Conservation (phyloP, 768 basidiomycete species). For the Astraeus odoratus region DNA sequence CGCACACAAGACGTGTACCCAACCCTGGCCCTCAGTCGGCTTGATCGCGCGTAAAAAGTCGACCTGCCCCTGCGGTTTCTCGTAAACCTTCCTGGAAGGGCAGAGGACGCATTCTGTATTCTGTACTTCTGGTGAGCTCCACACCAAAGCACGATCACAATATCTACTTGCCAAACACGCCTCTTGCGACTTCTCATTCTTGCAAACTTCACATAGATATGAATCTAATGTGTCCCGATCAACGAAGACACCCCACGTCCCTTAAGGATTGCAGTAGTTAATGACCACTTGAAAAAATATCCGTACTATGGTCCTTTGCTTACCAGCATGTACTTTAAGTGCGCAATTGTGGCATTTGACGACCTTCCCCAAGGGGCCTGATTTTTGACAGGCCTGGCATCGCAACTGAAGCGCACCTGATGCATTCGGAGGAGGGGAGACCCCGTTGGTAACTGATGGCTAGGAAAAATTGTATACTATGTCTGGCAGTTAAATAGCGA, state of each 20-base stretch:
- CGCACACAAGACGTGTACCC: slow-evolving; percentile 88
- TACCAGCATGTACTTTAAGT: slow-evolving; percentile 76
- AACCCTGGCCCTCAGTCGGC: slow-evolving; percentile 88
- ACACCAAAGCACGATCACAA: too few species aligned
- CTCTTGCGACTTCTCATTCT: slow-evolving; percentile 76
- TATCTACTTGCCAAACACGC: slow-evolving; percentile 60
- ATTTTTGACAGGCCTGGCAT: slow-evolving; percentile 70
- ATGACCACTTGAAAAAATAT: neutral
- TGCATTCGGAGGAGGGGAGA: slow-evolving; percentile 56
- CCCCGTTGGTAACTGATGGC: slow-evolving; percentile 37
- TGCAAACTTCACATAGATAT: slow-evolving; percentile 87
- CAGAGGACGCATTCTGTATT: slow-evolving; percentile 83
- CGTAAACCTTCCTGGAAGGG: slow-evolving; percentile 39
- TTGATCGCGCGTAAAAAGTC: slow-evolving; percentile 76
- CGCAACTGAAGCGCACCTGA: slow-evolving; percentile 53
- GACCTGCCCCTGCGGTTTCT: slow-evolving; percentile 38
- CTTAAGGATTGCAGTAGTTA: slow-evolving; percentile 29
- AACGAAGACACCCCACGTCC: slow-evolving; percentile 60
- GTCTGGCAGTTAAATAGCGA: neutral
- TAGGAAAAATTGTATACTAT: slow-evolving; percentile 4
- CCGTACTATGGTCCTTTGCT: slow-evolving; percentile 11
- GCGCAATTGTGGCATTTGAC: slow-evolving; percentile 77
- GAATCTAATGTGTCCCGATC: slow-evolving; percentile 58
- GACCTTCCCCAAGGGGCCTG: slow-evolving; percentile 70
- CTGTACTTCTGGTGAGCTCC: slow-evolving; percentile 39